Evolutionary conservation across 176 grass and related monocot genomes (phyloP).

Genomic region (Bothriochloa decipiens): DNA sequence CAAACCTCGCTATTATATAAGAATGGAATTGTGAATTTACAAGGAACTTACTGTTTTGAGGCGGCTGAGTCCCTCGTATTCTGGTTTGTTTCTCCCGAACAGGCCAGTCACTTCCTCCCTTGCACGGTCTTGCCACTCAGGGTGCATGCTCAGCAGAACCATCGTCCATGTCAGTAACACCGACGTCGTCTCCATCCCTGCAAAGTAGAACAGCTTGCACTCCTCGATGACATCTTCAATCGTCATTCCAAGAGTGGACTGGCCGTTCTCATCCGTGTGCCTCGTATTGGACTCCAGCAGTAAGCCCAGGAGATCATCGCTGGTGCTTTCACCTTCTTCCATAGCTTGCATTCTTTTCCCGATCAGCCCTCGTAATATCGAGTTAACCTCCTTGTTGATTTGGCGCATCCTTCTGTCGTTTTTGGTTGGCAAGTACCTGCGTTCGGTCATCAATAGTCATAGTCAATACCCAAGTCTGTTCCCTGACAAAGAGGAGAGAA

Average conservation of each 20-base stretch:
- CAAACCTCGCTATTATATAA: background rate
- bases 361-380: slow-evolving; percentile 48
- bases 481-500: too few species aligned
- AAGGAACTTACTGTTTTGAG: slow-evolving; percentile 45
- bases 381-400: slow-evolving; percentile 44
- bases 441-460: background rate
- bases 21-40: background rate
- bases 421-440: slow-evolving; percentile 51
- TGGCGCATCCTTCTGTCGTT: slow-evolving; percentile 54
- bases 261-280: slow-evolving; percentile 28
- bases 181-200: slow-evolving; percentile 74
- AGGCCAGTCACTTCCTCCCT: slow-evolving; percentile 60
- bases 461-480: too few species aligned
- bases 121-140: slow-evolving; percentile 57
- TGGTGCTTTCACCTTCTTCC: slow-evolving; percentile 25
- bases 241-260: slow-evolving; percentile 49
- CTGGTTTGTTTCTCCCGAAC: slow-evolving; percentile 57
- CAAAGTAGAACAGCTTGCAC: slow-evolving; percentile 80
- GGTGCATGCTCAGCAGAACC: slow-evolving; percentile 63
- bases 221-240: slow-evolving; percentile 70
- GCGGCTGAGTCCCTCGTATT: slow-evolving; percentile 52
- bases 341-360: slow-evolving; percentile 47
- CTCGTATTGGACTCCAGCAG: slow-evolving; percentile 59
- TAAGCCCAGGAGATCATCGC: slow-evolving; percentile 53
- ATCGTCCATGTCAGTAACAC: slow-evolving; percentile 70